A percentile compares a stretch with the other conserved stretches of the same genome.
Conservation (phyloP, 2,329 filamentous ascomycete genomes). For the Colletotrichum sp. region DNA sequence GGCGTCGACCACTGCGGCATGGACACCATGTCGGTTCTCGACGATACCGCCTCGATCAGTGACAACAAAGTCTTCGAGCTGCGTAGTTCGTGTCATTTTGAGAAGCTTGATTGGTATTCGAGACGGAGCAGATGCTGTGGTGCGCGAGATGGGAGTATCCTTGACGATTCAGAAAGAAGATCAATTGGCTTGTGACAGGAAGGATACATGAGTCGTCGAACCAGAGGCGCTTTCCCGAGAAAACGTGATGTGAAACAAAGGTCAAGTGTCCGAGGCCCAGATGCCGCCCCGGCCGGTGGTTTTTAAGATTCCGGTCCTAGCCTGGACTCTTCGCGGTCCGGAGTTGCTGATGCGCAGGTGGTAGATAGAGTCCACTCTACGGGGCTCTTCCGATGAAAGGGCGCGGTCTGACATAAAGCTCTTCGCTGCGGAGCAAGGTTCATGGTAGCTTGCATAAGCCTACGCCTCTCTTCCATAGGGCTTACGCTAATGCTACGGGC, state of each 20-base stretch:
- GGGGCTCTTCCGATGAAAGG: not conserved
- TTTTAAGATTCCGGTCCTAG: not conserved
- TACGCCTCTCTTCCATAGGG: not conserved
- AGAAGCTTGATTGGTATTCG: not conserved
- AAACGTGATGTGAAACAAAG: not conserved
- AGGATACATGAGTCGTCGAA: not conserved
- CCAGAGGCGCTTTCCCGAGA: not conserved
- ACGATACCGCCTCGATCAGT: conserved; percentile 42
- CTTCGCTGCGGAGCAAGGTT: not conserved
- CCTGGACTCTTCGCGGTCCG: not conserved
- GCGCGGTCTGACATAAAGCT: not conserved
- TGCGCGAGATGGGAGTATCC: not conserved
- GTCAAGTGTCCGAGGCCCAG: not conserved
- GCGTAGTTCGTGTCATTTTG: not conserved
- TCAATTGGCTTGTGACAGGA: not conserved
- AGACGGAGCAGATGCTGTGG: not conserved
- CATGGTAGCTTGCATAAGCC: not conserved
- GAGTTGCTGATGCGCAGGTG: not conserved
- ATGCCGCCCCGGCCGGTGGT: not conserved
- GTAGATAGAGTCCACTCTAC: not conserved
- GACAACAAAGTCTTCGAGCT: conserved; percentile 33
- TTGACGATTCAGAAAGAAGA: not conserved
- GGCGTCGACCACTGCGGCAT: conserved; percentile 45
- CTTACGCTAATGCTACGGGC: not conserved
- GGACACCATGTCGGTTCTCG: conserved; percentile 49